Percentiles rank a stretch among this genome's conserved stretches.
These are phyloP conservation scores for Coniochaeta sp. DNA, from an alignment of 2,329 filamentous ascomycete genomes.

Conservation along the genomic window DNA sequence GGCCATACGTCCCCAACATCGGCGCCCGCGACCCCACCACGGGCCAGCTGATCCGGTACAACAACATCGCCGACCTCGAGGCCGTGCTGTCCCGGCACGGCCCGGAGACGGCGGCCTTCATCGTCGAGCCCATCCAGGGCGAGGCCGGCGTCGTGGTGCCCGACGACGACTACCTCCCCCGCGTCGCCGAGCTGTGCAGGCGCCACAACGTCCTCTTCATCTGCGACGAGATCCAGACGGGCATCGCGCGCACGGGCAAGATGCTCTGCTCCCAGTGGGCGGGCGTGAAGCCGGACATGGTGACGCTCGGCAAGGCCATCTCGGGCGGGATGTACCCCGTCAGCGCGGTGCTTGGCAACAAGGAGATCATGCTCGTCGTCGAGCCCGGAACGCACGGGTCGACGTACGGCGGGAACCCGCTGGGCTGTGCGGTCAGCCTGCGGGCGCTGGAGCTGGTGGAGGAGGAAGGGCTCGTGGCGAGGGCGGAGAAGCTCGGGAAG, in stretches of 20 bases:
- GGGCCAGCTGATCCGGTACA: slow-evolving; percentile 73
- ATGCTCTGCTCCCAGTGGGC: slow-evolving; percentile 95
- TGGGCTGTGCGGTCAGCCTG: slow-evolving; percentile 93
- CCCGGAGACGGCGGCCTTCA: slow-evolving; percentile 80
- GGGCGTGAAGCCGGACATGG: slow-evolving; percentile 88
- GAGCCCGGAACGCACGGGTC: slow-evolving; percentile 96
- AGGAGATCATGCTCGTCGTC: slow-evolving; percentile 90
- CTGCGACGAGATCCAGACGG: slow-evolving; percentile 97
- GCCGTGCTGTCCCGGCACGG: slow-evolving; percentile 74
- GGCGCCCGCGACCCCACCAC: slow-evolving; percentile 72
- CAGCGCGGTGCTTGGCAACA: slow-evolving; percentile 79
- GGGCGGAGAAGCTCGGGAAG: slow-evolving; percentile 73
- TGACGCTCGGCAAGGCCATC: slow-evolving; percentile 94
- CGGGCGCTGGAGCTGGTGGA: slow-evolving; percentile 89
- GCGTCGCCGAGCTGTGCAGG: slow-evolving; percentile 79
- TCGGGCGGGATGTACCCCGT: slow-evolving; percentile 99
- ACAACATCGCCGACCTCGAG: slow-evolving; percentile 75
- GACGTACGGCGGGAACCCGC: slow-evolving; percentile 96
- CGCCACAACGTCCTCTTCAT: slow-evolving; percentile 95
- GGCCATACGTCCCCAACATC: slow-evolving; percentile 86
- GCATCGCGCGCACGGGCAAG: slow-evolving; percentile 88
- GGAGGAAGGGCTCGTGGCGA: slow-evolving; percentile 81
- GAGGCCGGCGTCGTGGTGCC: slow-evolving; percentile 96
- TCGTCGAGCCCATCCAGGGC: slow-evolving; percentile 94
- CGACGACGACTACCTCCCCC: slow-evolving; percentile 76